Conservation (phyloP, 805 yeast genomes). For the Priceomyces carsonii region DNA sequence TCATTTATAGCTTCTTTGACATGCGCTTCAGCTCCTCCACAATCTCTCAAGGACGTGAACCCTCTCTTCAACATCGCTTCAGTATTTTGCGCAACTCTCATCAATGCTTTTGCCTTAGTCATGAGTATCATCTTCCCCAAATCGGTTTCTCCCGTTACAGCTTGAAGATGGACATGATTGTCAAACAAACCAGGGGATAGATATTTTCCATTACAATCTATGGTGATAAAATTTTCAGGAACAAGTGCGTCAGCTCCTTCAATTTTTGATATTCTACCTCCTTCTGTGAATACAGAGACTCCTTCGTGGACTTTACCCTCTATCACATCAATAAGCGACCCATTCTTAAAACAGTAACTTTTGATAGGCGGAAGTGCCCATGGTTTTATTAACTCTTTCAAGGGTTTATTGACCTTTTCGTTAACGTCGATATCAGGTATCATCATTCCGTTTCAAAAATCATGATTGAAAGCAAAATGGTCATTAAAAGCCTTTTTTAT, state of each 20-base stretch:
- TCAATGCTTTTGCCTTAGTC: slow-evolving; percentile 18
- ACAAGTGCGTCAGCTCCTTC: slow-evolving; percentile 4
- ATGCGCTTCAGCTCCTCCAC: slow-evolving; percentile 18
- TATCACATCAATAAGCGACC: slow-evolving; percentile 16
- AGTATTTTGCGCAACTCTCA: slow-evolving; percentile 17
- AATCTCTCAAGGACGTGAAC: slow-evolving; percentile 7
- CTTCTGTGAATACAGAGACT: slow-evolving; percentile 15
- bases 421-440: slow-evolving; percentile 21
- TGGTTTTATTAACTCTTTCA: slow-evolving; percentile 18
- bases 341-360: slow-evolving; percentile 18
- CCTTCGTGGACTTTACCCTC: slow-evolving; percentile 13
- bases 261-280: slow-evolving; percentile 16
- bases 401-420: slow-evolving; percentile 21
- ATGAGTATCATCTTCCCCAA: slow-evolving; percentile 15
- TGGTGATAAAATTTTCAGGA: slow-evolving; percentile 5
- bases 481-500: too few relatives aligned
- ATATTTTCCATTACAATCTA: slow-evolving; percentile 24
- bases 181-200: slow-evolving; percentile 27
- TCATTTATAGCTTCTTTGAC: slow-evolving; percentile 22
- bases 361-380: slow-evolving; percentile 21
- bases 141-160: slow-evolving; percentile 23
- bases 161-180: slow-evolving; percentile 22
- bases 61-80: slow-evolving; percentile 23
- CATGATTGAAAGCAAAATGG: too few relatives aligned
- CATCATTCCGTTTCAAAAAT: background rate